These are phyloP conservation scores for Volutella citrinella DNA, from an alignment of 2,329 filamentous ascomycete genomes.

Conservation along the genomic window DNA sequence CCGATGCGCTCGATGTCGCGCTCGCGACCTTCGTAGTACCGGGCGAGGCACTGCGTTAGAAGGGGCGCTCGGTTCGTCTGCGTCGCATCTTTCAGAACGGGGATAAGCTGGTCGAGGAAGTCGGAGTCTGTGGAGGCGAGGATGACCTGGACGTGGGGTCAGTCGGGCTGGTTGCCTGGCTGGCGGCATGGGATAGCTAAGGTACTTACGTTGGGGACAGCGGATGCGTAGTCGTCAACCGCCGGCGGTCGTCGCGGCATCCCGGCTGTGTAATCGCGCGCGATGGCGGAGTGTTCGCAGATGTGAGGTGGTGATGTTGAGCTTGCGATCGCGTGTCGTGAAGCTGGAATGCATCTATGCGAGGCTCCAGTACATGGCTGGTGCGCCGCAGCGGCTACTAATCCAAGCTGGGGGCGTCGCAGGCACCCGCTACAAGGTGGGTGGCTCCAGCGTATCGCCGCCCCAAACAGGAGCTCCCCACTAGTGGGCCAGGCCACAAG, in stretches of 20 bases:
- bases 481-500: too few species aligned
- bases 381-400: slow-evolving; percentile 1
- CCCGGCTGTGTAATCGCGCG: slow-evolving; percentile 13
- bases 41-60: slow-evolving; percentile 66
- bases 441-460: too few species aligned
- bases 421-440: too few species aligned
- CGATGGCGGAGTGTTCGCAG: slow-evolving; percentile 8
- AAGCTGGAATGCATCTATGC: slow-evolving; percentile 7
- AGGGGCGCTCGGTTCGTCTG: slow-evolving; percentile 68
- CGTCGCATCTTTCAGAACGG: slow-evolving; percentile 87
- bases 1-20: slow-evolving; percentile 91
- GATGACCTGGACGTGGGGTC: slow-evolving; percentile 69
- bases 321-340: slow-evolving; percentile 20
- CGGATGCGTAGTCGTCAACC: slow-evolving; percentile 45
- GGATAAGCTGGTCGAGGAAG: slow-evolving; percentile 93
- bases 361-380: slow-evolving; percentile 8
- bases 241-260: slow-evolving; percentile 46
- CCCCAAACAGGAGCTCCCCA: slow-evolving; percentile 2
- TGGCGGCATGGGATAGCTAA: slow-evolving; percentile 12
- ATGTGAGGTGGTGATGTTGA: slow-evolving; percentile 10
- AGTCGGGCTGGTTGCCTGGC: too few species aligned
- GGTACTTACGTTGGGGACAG: slow-evolving; percentile 41
- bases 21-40: slow-evolving; percentile 84
- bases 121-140: slow-evolving; percentile 88
- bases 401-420: not conserved